phyloP scores from a whole-genome alignment of 2,329 filamentous ascomycete genomes.

The Xylaria sp. region DNA sequence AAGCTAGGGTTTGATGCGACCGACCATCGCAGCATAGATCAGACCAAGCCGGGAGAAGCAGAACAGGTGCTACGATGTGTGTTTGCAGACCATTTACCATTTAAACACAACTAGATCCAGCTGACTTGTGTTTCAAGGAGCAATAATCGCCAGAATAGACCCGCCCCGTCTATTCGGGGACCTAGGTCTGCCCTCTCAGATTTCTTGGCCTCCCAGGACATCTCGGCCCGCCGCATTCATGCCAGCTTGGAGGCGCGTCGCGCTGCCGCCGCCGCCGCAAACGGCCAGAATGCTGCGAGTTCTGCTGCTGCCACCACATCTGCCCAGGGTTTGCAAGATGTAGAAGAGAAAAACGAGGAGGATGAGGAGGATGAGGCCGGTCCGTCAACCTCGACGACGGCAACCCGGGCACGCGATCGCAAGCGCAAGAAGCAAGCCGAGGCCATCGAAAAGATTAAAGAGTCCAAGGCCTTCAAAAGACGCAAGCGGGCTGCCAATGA shows the following conservation, averaged over 20 bases:
- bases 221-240: conserved; percentile 32
- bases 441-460: conserved; percentile 64
- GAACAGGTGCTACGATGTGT: no score
- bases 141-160: conserved; percentile 16
- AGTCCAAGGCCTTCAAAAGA: conserved; percentile 60
- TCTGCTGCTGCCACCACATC: background rate
- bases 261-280: conserved; percentile 15
- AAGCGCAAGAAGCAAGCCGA: conserved; percentile 58
- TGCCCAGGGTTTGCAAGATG: conserved; percentile 7
- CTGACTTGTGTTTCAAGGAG: conserved; percentile 20
- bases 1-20: background rate
- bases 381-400: conserved; percentile 7
- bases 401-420: conserved; percentile 28
- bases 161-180: conserved; percentile 29
- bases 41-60: background rate
- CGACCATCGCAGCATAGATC: background rate
- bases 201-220: conserved; percentile 36
- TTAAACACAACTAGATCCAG: background rate
- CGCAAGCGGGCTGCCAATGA: conserved; percentile 50
- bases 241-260: conserved; percentile 27
- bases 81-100: background rate
- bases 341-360: conserved; percentile 16
- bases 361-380: conserved; percentile 16
- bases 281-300: conserved; percentile 7
- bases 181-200: conserved; percentile 37